Percentiles rank a stretch among this genome's conserved stretches.
These are phyloP conservation scores for Zygosaccharomyces siamensis DNA, from an alignment of 805 yeast species.

Conservation along the genomic window DNA sequence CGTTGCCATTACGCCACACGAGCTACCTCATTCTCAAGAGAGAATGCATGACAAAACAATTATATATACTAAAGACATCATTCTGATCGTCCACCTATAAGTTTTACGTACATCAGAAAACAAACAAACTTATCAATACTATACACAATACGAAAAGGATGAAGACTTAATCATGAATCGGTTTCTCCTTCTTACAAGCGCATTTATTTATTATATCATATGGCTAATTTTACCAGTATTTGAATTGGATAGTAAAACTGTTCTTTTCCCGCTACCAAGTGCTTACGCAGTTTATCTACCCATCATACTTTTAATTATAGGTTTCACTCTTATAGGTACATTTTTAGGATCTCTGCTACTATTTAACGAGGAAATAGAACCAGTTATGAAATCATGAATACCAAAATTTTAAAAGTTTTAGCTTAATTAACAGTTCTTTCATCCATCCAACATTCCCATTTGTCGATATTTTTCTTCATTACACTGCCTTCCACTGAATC, in stretches of 20 bases:
- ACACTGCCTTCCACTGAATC: constrained; percentile 73
- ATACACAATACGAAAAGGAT: background rate
- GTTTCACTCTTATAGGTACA: constrained; percentile 28
- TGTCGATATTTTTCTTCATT: constrained; percentile 45
- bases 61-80: too few species aligned
- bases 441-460: constrained; percentile 77
- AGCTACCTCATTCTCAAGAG: constrained; percentile 26
- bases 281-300: constrained; percentile 32
- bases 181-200: constrained; percentile 18
- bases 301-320: constrained; percentile 25
- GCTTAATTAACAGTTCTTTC: constrained; percentile 58
- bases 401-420: background rate
- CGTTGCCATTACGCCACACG: constrained; percentile 55
- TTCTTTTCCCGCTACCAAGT: constrained; percentile 31
- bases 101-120: background rate
- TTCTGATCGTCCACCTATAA: too few species aligned
- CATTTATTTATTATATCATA: constrained; percentile 25
- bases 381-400: background rate
- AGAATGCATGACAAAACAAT: background rate
- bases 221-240: constrained; percentile 34
- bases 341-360: constrained; percentile 24
- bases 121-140: background rate
- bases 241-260: constrained; percentile 19
- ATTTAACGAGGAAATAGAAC: constrained; percentile 1
- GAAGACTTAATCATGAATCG: constrained; percentile 22